These are phyloP conservation scores for Mucor racemosus DNA, from an alignment of 371 early-diverging fungal species.

Conservation along the genomic window DNA sequence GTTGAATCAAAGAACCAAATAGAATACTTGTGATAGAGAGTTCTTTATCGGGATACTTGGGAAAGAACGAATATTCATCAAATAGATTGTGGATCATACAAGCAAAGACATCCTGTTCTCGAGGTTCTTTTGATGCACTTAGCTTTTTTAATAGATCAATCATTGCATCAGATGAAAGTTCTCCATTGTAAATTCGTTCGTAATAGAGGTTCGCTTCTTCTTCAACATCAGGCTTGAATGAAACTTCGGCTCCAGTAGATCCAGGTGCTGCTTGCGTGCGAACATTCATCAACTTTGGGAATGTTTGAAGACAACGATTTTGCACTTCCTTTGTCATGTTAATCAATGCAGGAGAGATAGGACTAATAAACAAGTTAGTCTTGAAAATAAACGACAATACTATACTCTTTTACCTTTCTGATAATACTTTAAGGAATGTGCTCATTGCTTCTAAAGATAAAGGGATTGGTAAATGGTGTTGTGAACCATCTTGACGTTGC, in stretches of 20 bases:
- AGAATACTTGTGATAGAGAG: constrained; percentile 83
- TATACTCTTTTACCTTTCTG: constrained; percentile 12
- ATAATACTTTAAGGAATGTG: constrained; percentile 63
- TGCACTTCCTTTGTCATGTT: constrained; percentile 67
- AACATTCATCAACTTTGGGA: constrained; percentile 60
- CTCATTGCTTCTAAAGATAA: constrained; percentile 70
- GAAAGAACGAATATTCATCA: constrained; percentile 94
- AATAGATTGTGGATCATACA: constrained; percentile 87
- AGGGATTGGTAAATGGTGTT: constrained; percentile 40
- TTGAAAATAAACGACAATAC: not conserved
- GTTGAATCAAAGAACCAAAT: constrained; percentile 88
- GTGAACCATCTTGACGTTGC: not conserved
- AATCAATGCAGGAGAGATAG: constrained; percentile 64
- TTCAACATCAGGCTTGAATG: constrained; percentile 63
- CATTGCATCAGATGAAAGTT: constrained; percentile 70
- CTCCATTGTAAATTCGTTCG: constrained; percentile 77
- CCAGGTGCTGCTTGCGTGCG: constrained; percentile 40
- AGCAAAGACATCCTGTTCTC: constrained; percentile 77
- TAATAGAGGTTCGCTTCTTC: constrained; percentile 78
- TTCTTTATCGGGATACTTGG: constrained; percentile 93
- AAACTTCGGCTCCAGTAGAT: constrained; percentile 37
- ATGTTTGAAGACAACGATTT: constrained; percentile 61
- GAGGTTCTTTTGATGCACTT: constrained; percentile 63
- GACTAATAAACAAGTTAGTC: constrained; percentile 33
- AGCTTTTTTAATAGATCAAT: constrained; percentile 74